phyloP scores from a whole-genome alignment of 768 basidiomycete species.

The Russula griseocarnosa region DNA sequence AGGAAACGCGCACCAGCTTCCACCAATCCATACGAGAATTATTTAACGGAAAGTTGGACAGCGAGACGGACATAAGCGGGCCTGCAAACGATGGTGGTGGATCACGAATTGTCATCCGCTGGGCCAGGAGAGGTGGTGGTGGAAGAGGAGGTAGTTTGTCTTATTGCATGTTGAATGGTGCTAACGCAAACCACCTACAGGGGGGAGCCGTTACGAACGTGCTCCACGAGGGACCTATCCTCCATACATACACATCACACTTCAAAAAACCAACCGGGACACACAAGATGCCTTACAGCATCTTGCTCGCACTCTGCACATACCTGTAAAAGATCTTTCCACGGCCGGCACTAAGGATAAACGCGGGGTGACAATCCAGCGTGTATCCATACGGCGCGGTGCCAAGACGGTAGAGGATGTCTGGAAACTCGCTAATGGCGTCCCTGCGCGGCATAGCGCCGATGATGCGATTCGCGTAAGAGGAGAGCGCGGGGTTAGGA shows the following conservation, averaged over 20 bases:
- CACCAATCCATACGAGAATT: conserved; percentile 77
- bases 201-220: conserved; percentile 39
- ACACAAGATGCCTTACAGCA: conserved; percentile 90
- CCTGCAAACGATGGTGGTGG: conserved; percentile 55
- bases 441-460: conserved; percentile 51
- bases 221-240: conserved; percentile 63
- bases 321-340: conserved; percentile 73
- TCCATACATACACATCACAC: conserved; percentile 91
- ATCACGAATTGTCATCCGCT: conserved; percentile 75
- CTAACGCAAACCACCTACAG: conserved; percentile 8
- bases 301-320: conserved; percentile 72
- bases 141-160: conserved; percentile 39
- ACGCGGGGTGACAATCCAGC: conserved; percentile 92
- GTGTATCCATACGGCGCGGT: conserved; percentile 76
- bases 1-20: conserved; percentile 73
- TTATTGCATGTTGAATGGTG: not conserved
- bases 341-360: conserved; percentile 98
- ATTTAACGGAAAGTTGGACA: conserved; percentile 82
- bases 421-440: conserved; percentile 76
- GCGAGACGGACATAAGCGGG: conserved; percentile 60
- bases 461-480: conserved; percentile 61
- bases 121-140: conserved; percentile 54
- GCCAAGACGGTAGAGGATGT: conserved; percentile 76
- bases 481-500: conserved; percentile 85
- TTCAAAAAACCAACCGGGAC: conserved; percentile 97